phyloP scores from a whole-genome alignment of 163 green algal genomes.

The Dunaliella salina region DNA sequence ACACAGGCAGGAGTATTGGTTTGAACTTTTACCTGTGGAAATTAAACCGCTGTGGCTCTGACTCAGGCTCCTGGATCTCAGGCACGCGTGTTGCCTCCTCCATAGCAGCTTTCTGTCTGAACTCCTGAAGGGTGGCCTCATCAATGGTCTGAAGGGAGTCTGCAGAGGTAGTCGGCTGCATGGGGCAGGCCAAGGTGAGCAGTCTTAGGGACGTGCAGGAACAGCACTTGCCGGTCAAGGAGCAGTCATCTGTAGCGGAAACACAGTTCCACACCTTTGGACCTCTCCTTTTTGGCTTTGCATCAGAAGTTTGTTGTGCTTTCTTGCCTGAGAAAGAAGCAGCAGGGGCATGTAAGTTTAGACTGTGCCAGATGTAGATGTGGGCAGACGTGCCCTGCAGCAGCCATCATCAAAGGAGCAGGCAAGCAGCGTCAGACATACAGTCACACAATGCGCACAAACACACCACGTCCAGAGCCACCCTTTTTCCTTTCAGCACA shows the following conservation, averaged over 20 bases:
- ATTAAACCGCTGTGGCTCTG: constrained; percentile 33
- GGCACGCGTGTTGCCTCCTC: constrained; percentile 19
- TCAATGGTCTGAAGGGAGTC: constrained; percentile 11
- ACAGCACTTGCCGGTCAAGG: no score
- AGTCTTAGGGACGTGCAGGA: no score
- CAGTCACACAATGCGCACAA: no score
- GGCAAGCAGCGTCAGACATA: no score
- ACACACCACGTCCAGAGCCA: no score
- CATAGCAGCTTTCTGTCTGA: constrained; percentile 12
- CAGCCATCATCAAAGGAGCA: no score
- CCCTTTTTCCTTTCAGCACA: no score
- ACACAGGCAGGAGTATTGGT: not conserved
- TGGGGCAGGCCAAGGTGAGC: no score
- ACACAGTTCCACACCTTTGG: not conserved
- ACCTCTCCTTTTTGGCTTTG: not conserved
- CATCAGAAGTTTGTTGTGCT: not conserved
- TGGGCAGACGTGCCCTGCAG: no score
- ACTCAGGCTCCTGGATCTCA: constrained; percentile 18
- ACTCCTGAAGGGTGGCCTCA: constrained; percentile 22
- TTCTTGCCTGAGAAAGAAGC: no score
- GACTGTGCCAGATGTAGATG: no score
- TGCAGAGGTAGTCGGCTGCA: constrained; percentile 8
- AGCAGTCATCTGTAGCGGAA: not conserved
- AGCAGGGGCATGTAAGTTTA: no score
- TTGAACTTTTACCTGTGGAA: constrained; percentile 31